Evolutionary conservation across 352 stramenopile species (phyloP).

Genomic region (Pythium dissimile): DNA sequence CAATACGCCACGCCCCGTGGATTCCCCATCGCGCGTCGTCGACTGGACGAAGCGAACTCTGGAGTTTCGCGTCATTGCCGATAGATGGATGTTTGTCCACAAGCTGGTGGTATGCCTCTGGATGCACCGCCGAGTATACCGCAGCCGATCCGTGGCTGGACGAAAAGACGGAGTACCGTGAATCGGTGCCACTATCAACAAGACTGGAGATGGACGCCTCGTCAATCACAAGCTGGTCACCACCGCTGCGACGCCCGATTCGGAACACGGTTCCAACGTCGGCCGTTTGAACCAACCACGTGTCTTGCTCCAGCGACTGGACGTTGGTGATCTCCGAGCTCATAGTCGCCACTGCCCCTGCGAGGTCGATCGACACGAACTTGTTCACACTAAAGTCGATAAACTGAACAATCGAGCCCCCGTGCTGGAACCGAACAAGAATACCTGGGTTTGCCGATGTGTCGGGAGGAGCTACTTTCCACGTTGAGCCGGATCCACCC

Average conservation of each 20-base stretch:
- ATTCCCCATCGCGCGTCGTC: constrained; percentile 26
- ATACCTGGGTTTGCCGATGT: constrained; percentile 27
- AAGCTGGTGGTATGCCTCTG: constrained; percentile 43
- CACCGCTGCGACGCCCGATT: constrained; percentile 18
- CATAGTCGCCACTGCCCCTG: constrained; percentile 1
- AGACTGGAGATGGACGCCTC: constrained; percentile 18
- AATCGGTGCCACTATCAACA: constrained; percentile 9
- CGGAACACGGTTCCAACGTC: constrained; percentile 31
- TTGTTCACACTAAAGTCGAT: constrained; percentile 36
- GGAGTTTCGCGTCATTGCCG: background rate
- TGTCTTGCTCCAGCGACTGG: constrained; percentile 29
- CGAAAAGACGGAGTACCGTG: constrained; percentile 31
- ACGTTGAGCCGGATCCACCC: constrained; percentile 12
- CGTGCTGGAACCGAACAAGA: constrained; percentile 45
- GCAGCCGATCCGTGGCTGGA: background rate
- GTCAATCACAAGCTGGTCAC: constrained; percentile 32
- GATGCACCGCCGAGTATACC: constrained; percentile 34
- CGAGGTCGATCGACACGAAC: constrained; percentile 52
- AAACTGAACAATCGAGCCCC: constrained; percentile 53
- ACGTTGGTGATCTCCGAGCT: constrained; percentile 34
- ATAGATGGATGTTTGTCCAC: constrained; percentile 4
- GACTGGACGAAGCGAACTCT: constrained; percentile 12
- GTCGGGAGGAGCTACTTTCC: constrained; percentile 19
- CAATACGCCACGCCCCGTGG: constrained; percentile 20
- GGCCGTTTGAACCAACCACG: constrained; percentile 54